Conservation (phyloP, 1,284 basidiomycete species). For the Fomitopsis palustris region DNA sequence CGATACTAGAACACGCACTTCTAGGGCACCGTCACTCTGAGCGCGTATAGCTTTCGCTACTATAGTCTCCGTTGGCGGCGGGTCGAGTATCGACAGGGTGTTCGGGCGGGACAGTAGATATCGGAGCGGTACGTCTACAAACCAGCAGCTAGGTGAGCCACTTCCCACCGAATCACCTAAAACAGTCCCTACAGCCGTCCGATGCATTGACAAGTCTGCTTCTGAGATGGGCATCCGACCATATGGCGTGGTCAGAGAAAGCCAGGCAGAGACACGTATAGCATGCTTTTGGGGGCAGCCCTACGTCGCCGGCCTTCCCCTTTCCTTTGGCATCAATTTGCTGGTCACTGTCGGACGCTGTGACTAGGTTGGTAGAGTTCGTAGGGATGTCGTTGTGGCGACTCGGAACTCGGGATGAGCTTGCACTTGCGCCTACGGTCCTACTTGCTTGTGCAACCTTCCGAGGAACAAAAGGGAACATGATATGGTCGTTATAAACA, state of each 20-base stretch:
- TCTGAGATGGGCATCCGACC: conserved; percentile 52
- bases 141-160: not conserved
- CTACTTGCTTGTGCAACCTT: conserved; percentile 19
- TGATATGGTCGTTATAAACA: conserved; percentile 1
- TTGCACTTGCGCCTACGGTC: not conserved
- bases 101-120: conserved; percentile 43
- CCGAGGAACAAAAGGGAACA: conserved; percentile 28
- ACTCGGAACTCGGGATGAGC: conserved; percentile 1
- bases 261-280: conserved; percentile 49
- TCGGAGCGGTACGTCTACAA: conserved; percentile 54
- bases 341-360: not conserved
- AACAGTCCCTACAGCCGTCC: conserved; percentile 45
- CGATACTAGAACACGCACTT: conserved; percentile 56
- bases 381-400: not conserved
- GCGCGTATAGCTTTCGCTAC: conserved; percentile 54
- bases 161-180: conserved; percentile 1
- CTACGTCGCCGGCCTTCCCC: conserved; percentile 8
- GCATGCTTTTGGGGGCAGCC: conserved; percentile 40
- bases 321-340: conserved; percentile 8
- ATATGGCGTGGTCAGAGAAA: conserved; percentile 63
- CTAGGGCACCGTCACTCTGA: conserved; percentile 41
- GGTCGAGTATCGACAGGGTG: conserved; percentile 23
- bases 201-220: conserved; percentile 40
- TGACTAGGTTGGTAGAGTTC: not conserved
- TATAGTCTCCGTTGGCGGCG: conserved; percentile 38